phyloP scores from a whole-genome alignment of 768 basidiomycete species.

The Kwoniella heveanensis region DNA sequence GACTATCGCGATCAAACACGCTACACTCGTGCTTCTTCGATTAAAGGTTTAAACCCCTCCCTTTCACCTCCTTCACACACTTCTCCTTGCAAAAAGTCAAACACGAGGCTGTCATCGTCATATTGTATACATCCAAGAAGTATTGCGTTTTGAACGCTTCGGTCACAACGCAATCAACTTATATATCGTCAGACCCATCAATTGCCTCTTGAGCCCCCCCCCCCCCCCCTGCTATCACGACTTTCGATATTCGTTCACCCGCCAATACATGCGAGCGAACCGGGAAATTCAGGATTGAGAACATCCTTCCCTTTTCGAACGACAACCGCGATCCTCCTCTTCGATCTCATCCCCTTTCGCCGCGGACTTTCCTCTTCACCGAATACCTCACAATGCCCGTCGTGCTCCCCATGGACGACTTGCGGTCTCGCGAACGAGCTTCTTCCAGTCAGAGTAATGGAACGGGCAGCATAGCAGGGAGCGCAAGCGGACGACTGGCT shows the following conservation, averaged over 20 bases:
- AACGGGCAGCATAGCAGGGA: background rate
- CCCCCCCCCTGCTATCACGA: too few species aligned
- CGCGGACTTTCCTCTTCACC: too few species aligned
- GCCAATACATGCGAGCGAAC: too few species aligned
- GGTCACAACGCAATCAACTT: background rate
- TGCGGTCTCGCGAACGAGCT: conserved; percentile 2
- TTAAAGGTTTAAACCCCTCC: background rate
- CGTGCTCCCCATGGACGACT: conserved; percentile 16
- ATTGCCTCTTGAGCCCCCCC: too few species aligned
- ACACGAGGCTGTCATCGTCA: background rate
- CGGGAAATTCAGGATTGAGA: too few species aligned
- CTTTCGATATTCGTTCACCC: too few species aligned
- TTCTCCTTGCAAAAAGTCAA: background rate
- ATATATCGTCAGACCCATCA: too few species aligned
- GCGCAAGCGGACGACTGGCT: conserved; percentile 6
- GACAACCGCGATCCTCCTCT: too few species aligned
- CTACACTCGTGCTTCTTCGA: too few species aligned
- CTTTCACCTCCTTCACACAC: conserved; percentile 1
- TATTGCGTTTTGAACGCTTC: background rate
- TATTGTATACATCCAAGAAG: background rate
- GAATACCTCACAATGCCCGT: conserved; percentile 13
- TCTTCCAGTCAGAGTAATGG: conserved; percentile 12
- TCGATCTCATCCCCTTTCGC: too few species aligned
- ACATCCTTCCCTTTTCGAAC: too few species aligned
- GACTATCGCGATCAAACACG: too few species aligned